Evolutionary conservation across 2,329 filamentous ascomycete species (phyloP), one percentile per base, ranked within the genome.

Genomic region (Pseudocercospora pini-densiflorae): DNA sequence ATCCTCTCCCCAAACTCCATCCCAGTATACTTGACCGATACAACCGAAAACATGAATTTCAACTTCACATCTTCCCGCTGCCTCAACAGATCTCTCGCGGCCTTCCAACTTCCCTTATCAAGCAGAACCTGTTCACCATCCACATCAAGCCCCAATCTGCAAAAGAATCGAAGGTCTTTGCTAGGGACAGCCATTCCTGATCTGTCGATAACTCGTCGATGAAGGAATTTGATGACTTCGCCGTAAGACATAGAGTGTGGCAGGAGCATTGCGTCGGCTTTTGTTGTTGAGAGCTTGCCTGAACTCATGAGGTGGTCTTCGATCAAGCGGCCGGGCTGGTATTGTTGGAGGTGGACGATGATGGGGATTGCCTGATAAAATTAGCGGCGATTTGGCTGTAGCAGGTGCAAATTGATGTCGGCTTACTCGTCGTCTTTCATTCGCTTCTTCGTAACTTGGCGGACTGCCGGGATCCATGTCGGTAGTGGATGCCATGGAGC

Each of bases 61-160:
- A 69, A 27, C n/a, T 62, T 57, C 33, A 57, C 61, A 36, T 61
- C 23, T 4, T 66, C 61, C 12, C 31, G 23, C 53, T 49, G 53
- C 27, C 59, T 21, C 61, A 69, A 64, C 16, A 69, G 43, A 27
- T 62, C 43, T 23, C 59, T 62, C 58, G 67, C 67, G 43, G 67
- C 64, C 10, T 45, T n/a, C 67, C 67, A 69, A n/a, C 54, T 67
- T 8, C 64, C 67, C 8, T 62, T 23, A 33, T 69, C 64, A 7
- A 69, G 45, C 53, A 69, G n/a, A 7, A 69, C 58, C 23, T n/a
- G 55, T 7, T 66, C 57, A 5, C 27, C 33, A 1, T 62, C 40
- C 9, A 45, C 23, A 23, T 57, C 12, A 8, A 61, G 14, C 8
- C 23, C 45, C 7, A 64, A n/a, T 23, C 61, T 51, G 40, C 65